Evolutionary conservation across 2,329 filamentous ascomycete species (phyloP), one percentile per base, ranked within the genome.

Genomic region (Stromatinia cepivora): DNA sequence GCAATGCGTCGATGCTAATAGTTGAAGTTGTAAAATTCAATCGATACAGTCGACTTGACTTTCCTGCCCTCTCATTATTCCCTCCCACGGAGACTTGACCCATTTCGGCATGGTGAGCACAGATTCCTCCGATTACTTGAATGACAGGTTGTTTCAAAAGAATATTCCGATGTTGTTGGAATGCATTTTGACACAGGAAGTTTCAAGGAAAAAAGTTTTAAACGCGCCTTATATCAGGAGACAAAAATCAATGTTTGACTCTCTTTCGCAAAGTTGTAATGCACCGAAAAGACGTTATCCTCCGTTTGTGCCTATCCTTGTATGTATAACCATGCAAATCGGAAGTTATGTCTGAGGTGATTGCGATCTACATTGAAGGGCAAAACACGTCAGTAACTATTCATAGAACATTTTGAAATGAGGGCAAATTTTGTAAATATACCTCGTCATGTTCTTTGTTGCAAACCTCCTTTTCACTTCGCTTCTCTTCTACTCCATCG

Each of bases 281-380:
- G 39, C 57, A 46, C 42, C 39, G 57, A 22, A 46, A 61, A 61
- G 57, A 61, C 57, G 57, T 46, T 61, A 46, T 31, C 17, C 17
- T 31, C 39, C 39, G 52, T 56, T 56, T 46, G 52, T 54, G 39
- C 39, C 57, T 46, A 46, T 61, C 57, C 61, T 64, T 52, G 36
- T 58, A n/a, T 25, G 52, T 58, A 31, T 48, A 45, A 45, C 64
- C 64, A 63, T 63, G 61, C 45, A 52, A 63, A 25, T 50, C 61
- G 61, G 61, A 63, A 63, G 61, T 63, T 63, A 50, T 63, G 45
- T 48, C 34, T 25, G 31, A 45, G 45, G 61, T 45, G 61, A 63
- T 63, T 63, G 45, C 61, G 61, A 63, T 63, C 61, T 48, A 36
- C 61, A 50, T 50, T 52, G 45, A 36, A 36, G 5, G 28, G 28